These are phyloP conservation scores for Emmonsia crescens DNA, from an alignment of 2,329 filamentous ascomycete genomes.

Conservation along the genomic window DNA sequence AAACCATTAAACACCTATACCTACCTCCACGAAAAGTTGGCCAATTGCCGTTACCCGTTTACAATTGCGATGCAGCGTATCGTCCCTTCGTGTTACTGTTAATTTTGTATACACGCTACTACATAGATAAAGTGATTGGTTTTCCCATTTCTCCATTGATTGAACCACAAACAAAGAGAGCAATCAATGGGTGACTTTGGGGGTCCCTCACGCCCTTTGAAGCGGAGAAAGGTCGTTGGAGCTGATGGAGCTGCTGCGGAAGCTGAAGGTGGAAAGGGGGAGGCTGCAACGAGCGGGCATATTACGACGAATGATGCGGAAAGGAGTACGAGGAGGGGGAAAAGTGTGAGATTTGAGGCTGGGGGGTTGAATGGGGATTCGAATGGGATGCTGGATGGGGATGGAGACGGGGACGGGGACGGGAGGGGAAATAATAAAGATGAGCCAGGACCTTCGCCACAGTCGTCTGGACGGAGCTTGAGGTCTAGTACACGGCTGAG, in stretches of 20 bases:
- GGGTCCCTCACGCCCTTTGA: constrained; percentile 20
- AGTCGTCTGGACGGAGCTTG: not conserved
- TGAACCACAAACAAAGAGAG: no score
- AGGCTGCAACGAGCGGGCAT: not conserved
- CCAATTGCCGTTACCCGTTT: not conserved
- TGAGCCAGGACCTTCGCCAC: not conserved
- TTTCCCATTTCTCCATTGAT: not conserved
- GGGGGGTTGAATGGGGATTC: not conserved
- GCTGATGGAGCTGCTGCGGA: not conserved
- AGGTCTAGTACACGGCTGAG: not conserved
- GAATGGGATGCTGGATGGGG: not conserved
- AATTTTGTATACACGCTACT: not conserved
- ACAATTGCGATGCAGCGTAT: not conserved
- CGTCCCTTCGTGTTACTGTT: not conserved
- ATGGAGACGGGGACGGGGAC: not conserved
- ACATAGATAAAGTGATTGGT: not conserved
- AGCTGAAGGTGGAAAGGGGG: not conserved
- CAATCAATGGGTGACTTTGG: constrained; percentile 1
- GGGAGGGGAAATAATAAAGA: not conserved
- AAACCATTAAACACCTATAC: not conserved
- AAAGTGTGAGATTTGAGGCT: not conserved
- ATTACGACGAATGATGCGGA: not conserved
- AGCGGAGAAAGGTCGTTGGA: constrained; percentile 27
- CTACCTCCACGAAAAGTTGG: not conserved
- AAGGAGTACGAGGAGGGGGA: not conserved